Evolutionary conservation across 1,284 basidiomycete genomes (phyloP).

Genomic region (Cutaneotrichosporon curvatum): DNA sequence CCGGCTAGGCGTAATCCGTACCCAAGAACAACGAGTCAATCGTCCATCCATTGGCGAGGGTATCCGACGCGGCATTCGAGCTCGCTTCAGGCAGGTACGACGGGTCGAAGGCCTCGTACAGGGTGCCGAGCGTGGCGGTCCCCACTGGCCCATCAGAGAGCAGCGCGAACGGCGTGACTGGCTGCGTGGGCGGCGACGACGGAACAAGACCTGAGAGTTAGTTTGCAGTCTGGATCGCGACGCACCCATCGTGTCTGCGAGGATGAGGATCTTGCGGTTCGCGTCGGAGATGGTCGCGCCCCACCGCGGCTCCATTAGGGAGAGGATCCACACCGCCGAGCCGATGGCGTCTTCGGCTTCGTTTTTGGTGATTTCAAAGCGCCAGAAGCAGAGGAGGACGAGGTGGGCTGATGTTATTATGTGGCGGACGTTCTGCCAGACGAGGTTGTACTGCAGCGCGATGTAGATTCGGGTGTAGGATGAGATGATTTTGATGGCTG

Average conservation of each 20-base stretch:
- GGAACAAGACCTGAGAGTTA: neutral
- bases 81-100: neutral
- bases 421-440: conserved; percentile 17
- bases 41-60: conserved; percentile 1
- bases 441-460: conserved; percentile 10
- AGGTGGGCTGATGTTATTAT: conserved; percentile 18
- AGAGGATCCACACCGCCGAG: conserved; percentile 14
- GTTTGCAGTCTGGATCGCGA: too few relatives aligned
- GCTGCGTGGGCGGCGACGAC: neutral
- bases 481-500: conserved; percentile 13
- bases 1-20: too few relatives aligned
- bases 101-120: conserved; percentile 13
- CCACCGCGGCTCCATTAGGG: conserved; percentile 17
- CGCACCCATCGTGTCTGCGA: conserved; percentile 10
- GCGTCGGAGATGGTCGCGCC: conserved; percentile 3
- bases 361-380: conserved; percentile 15
- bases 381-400: conserved; percentile 17
- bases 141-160: conserved; percentile 1
- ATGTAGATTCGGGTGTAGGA: neutral
- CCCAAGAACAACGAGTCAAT: conserved; percentile 11
- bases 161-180: neutral
- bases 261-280: conserved; percentile 6
- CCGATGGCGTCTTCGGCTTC: conserved; percentile 17
- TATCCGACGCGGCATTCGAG: neutral
- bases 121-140: neutral